Percentiles rank a stretch among this genome's conserved stretches.
phyloP scores from a whole-genome alignment of 148 eudicot genomes.

The Persicaria maculosa region DNA sequence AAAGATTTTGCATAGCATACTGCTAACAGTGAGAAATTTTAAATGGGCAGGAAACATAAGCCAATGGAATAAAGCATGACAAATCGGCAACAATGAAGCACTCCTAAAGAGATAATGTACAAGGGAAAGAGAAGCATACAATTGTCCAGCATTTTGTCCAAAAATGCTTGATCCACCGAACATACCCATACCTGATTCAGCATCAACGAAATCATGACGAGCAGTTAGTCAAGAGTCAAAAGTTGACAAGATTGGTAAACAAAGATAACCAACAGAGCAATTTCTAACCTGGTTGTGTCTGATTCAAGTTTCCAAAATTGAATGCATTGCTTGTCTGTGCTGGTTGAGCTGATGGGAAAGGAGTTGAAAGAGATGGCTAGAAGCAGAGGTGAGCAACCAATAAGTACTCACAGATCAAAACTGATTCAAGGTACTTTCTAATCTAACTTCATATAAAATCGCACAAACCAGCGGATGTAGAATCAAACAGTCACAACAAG shows the following conservation, averaged over 20 bases:
- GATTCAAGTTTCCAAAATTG: conserved; percentile 56
- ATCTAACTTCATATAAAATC: not conserved
- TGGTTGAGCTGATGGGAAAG: conserved; percentile 54
- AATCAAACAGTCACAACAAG: not conserved
- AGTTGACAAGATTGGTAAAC: not conserved
- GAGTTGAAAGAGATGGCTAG: conserved; percentile 59
- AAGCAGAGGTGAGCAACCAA: conserved; percentile 20
- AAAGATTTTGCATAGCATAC: not conserved
- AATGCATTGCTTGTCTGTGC: conserved; percentile 52
- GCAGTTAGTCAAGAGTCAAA: not conserved
- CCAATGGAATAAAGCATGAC: not conserved
- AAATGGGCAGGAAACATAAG: not conserved
- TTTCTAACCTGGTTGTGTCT: conserved; percentile 34
- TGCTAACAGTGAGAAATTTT: not conserved
- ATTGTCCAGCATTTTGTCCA: conserved; percentile 65
- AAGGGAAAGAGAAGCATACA: conserved; percentile 35
- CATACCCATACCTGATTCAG: conserved; percentile 40
- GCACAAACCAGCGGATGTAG: not conserved
- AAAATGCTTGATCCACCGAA: conserved; percentile 55
- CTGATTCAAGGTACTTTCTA: not conserved
- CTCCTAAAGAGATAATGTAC: not conserved
- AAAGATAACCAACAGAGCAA: conserved; percentile 4
- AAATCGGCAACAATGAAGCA: conserved; percentile 2
- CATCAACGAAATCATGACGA: conserved; percentile 14
- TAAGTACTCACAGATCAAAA: not conserved